phyloP scores from a whole-genome alignment of 169 alveolate species.

The Cryptosporidium viatorum region DNA sequence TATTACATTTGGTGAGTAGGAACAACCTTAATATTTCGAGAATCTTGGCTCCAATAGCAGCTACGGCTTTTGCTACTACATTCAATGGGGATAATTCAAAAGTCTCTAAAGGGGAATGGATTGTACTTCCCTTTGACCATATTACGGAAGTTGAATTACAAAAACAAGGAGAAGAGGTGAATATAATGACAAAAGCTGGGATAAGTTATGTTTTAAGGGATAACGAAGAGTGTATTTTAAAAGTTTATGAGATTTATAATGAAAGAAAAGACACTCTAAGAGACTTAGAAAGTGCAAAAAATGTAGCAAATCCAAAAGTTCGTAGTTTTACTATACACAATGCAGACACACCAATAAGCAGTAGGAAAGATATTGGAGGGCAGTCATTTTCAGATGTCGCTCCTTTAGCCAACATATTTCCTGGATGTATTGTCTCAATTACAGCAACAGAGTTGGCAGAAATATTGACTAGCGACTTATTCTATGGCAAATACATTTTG shows the following conservation, averaged over 20 bases:
- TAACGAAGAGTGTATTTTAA: conserved; percentile 42
- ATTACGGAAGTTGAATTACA: not conserved
- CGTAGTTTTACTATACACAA: conserved; percentile 8
- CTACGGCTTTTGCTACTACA: conserved; percentile 68
- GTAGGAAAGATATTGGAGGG: not conserved
- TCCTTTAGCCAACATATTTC: conserved; percentile 34
- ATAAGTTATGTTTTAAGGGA: conserved; percentile 17
- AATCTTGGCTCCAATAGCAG: conserved; percentile 64
- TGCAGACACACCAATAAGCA: conserved; percentile 15
- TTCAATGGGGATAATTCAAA: not conserved
- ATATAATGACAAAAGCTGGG: conserved; percentile 43
- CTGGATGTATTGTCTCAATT: conserved; percentile 48
- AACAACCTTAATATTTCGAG: conserved; percentile 19
- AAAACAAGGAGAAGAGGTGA: not conserved
- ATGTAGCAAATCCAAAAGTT: not conserved
- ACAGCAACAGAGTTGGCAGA: conserved; percentile 16
- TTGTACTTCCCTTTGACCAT: conserved; percentile 53
- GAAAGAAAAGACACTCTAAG: not conserved
- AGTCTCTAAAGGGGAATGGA: conserved; percentile 65
- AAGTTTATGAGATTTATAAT: conserved; percentile 1
- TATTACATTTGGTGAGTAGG: conserved; percentile 44
- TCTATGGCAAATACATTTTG: conserved; percentile 51
- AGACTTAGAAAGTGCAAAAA: not conserved
- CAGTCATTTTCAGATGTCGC: conserved; percentile 8
- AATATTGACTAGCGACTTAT: conserved; percentile 24